A percentile compares a stretch with the other conserved stretches of the same genome.
Conservation (phyloP, 1,284 basidiomycete species). For the Apiotrichum veenhuisii region DNA sequence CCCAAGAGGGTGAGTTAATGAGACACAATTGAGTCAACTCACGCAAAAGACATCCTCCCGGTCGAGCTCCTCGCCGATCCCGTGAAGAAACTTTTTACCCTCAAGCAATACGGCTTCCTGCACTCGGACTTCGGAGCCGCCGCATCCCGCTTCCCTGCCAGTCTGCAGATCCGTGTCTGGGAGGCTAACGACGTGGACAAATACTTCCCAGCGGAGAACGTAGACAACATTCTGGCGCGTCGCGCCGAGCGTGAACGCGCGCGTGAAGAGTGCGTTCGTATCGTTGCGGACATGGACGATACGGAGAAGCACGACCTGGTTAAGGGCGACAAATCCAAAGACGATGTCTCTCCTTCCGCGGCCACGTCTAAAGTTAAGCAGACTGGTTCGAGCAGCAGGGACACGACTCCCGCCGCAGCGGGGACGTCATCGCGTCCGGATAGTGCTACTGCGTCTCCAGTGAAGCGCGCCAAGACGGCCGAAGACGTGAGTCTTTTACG, state of each 20-base stretch:
- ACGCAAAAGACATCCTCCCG: slow-evolving; percentile 21
- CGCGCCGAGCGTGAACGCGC: slow-evolving; percentile 26
- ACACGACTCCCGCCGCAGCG: background rate
- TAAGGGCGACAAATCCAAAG: slow-evolving; percentile 20
- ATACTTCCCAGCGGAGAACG: slow-evolving; percentile 30
- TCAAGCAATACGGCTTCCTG: slow-evolving; percentile 35
- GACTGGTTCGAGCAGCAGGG: background rate
- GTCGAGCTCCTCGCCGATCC: slow-evolving; percentile 24
- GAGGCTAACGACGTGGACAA: slow-evolving; percentile 33
- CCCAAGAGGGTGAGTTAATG: slow-evolving; percentile 18
- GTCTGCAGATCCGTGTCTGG: slow-evolving; percentile 41
- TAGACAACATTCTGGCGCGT: slow-evolving; percentile 15
- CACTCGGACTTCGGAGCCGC: slow-evolving; percentile 30
- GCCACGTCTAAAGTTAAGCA: background rate
- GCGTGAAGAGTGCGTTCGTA: slow-evolving; percentile 27
- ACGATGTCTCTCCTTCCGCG: background rate
- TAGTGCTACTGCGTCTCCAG: slow-evolving; percentile 32
- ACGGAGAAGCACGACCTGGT: slow-evolving; percentile 32
- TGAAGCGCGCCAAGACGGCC: slow-evolving; percentile 30
- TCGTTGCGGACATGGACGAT: slow-evolving; percentile 31
- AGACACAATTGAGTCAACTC: background rate
- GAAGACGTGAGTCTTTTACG: slow-evolving; percentile 36
- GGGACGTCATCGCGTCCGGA: slow-evolving; percentile 23
- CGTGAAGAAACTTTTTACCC: slow-evolving; percentile 32
- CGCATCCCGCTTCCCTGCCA: slow-evolving; percentile 28